These are phyloP conservation scores for Chaetomiaceae sp. DNA, from an alignment of 2,329 filamentous ascomycete species.

Conservation along the genomic window DNA sequence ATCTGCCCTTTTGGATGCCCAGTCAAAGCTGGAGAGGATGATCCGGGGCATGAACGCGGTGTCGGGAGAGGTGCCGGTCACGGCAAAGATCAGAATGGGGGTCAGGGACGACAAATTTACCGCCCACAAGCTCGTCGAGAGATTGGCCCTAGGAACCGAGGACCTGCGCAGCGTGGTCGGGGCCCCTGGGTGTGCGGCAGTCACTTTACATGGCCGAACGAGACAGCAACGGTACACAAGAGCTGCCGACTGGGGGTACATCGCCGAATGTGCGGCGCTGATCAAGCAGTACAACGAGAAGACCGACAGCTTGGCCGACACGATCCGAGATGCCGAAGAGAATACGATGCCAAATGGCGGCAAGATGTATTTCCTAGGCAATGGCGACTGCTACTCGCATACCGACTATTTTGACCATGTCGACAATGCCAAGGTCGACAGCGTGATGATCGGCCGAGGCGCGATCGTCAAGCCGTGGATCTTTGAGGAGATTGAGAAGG, in stretches of 20 bases:
- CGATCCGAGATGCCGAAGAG: constrained; percentile 69
- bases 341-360: constrained; percentile 66
- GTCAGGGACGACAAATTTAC: constrained; percentile 75
- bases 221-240: constrained; percentile 92
- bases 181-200: constrained; percentile 82
- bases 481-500: constrained; percentile 89
- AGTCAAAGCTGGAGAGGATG: constrained; percentile 87
- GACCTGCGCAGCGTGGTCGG: constrained; percentile 68
- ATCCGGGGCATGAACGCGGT: constrained; percentile 93
- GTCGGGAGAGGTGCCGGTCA: constrained; percentile 85
- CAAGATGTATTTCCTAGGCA: constrained; percentile 87
- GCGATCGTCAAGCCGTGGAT: constrained; percentile 97
- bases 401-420: constrained; percentile 79
- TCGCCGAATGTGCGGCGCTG: constrained; percentile 80
- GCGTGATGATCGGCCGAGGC: constrained; percentile 95
- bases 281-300: constrained; percentile 75
- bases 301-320: constrained; percentile 66
- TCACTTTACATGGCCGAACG: constrained; percentile 89
- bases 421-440: constrained; percentile 73
- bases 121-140: constrained; percentile 75
- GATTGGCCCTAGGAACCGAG: constrained; percentile 72
- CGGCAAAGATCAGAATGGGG: constrained; percentile 90
- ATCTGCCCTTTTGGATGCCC: constrained; percentile 85
- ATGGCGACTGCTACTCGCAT: constrained; percentile 94
- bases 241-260: constrained; percentile 92